Percentiles rank a stretch among this genome's conserved stretches.
These are phyloP conservation scores for Amanita fuliginea DNA, from an alignment of 768 basidiomycete species.

Conservation along the genomic window DNA sequence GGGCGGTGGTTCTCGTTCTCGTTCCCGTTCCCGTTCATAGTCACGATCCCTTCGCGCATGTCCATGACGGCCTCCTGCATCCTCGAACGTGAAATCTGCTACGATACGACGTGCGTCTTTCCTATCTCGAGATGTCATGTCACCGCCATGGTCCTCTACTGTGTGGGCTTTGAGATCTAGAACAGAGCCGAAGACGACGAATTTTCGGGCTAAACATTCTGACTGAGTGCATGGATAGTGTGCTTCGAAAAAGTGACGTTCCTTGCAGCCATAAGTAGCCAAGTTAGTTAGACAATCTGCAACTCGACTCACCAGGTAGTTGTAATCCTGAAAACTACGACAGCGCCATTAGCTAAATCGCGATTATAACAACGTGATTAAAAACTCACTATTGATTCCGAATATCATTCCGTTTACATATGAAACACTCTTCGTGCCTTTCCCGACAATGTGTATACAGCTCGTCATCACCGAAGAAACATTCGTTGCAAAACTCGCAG, in stretches of 20 bases:
- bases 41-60: constrained; percentile 34
- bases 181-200: constrained; percentile 83
- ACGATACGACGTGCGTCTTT: constrained; percentile 59
- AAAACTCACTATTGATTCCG: constrained; percentile 75
- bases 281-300: background rate
- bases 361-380: background rate
- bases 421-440: constrained; percentile 90
- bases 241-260: constrained; percentile 60
- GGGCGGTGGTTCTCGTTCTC: constrained; percentile 37
- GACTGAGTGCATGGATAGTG: constrained; percentile 74
- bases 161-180: constrained; percentile 90
- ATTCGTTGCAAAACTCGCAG: constrained; percentile 87
- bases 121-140: constrained; percentile 60
- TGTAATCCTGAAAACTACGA: constrained; percentile 67
- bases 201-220: constrained; percentile 75
- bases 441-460: constrained; percentile 91
- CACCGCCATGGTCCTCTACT: constrained; percentile 71
- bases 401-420: constrained; percentile 78
- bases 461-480: constrained; percentile 89
- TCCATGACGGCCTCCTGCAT: constrained; percentile 24
- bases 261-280: constrained; percentile 26
- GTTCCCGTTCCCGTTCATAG: constrained; percentile 28
- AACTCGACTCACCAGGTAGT: constrained; percentile 46
- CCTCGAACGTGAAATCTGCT: constrained; percentile 59
- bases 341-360: background rate